Percentiles rank a stretch among this genome's conserved stretches.
Evolutionary conservation across 139 green algal species (phyloP).

Genomic region (Diplosphaera chodatii): DNA sequence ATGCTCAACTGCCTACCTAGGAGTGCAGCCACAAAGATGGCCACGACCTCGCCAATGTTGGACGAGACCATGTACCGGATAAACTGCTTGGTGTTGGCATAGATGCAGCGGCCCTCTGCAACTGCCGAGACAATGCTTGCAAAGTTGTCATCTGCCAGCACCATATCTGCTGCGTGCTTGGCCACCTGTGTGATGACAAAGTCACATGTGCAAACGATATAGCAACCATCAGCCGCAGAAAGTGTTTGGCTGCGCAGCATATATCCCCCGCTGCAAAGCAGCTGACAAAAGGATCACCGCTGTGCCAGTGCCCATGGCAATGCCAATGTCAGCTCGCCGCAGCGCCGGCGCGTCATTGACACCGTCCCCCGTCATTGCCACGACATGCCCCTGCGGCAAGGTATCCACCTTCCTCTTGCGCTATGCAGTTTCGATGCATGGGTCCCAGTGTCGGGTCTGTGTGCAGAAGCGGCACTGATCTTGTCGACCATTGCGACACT

Average conservation of each 20-base stretch:
- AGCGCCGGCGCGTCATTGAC: slow-evolving; percentile 83
- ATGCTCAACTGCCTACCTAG: slow-evolving; percentile 48
- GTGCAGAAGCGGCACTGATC: too few relatives aligned
- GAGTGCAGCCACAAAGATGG: slow-evolving; percentile 91
- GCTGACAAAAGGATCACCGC: slow-evolving; percentile 34
- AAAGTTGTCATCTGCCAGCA: slow-evolving; percentile 98
- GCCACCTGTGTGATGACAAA: slow-evolving; percentile 33
- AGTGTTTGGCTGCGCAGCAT: too few relatives aligned
- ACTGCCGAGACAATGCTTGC: slow-evolving; percentile 70
- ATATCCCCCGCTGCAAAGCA: neutral
- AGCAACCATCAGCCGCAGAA: too few relatives aligned
- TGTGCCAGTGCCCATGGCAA: slow-evolving; percentile 88
- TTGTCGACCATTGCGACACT: too few relatives aligned
- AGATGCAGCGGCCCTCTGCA: slow-evolving; percentile 86
- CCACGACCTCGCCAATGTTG: slow-evolving; percentile 94
- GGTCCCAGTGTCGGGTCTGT: too few relatives aligned
- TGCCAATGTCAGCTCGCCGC: slow-evolving; percentile 78
- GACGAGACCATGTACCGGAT: slow-evolving; percentile 97
- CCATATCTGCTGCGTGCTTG: slow-evolving; percentile 88
- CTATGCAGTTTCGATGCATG: too few relatives aligned
- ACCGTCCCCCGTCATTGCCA: slow-evolving; percentile 88
- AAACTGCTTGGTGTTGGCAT: slow-evolving; percentile 99
- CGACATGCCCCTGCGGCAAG: slow-evolving; percentile 61
- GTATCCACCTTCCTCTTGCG: too few relatives aligned
- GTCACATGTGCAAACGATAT: too few relatives aligned